Percentiles rank a stretch among this genome's conserved stretches.
Conservation (phyloP, 495 filamentous ascomycete species). For the Penicillium cataractarum region DNA sequence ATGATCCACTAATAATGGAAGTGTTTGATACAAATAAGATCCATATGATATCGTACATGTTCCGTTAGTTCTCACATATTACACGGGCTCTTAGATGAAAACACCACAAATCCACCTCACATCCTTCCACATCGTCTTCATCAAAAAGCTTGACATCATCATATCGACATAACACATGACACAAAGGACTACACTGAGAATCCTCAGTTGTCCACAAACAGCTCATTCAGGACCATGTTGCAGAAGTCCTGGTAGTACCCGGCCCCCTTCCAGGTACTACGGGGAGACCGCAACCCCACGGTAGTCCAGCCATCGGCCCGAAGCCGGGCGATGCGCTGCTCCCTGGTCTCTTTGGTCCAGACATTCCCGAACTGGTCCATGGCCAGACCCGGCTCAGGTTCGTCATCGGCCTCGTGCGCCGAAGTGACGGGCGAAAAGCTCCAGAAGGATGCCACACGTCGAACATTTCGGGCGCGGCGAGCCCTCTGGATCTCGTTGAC, state of each 20-base stretch:
- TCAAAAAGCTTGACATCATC: neutral
- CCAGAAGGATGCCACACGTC: conserved; percentile 45
- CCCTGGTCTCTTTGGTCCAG: conserved; percentile 33
- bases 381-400: neutral
- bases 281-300: conserved; percentile 34
- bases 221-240: conserved; percentile 36
- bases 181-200: neutral
- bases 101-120: neutral
- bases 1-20: neutral
- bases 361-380: conserved; percentile 28
- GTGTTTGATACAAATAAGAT: neutral
- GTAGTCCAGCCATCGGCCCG: conserved; percentile 39
- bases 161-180: neutral
- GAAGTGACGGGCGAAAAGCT: conserved; percentile 37
- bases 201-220: conserved; percentile 25
- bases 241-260: conserved; percentile 43
- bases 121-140: neutral
- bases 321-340: conserved; percentile 40
- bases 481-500: conserved; percentile 31
- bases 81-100: neutral
- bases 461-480: conserved; percentile 28
- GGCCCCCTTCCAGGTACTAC: conserved; percentile 42
- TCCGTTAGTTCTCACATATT: neutral
- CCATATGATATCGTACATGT: neutral
- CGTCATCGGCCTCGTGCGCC: neutral